Conservation (phyloP, 2,329 filamentous ascomycete species). For the Didymella sp. region DNA sequence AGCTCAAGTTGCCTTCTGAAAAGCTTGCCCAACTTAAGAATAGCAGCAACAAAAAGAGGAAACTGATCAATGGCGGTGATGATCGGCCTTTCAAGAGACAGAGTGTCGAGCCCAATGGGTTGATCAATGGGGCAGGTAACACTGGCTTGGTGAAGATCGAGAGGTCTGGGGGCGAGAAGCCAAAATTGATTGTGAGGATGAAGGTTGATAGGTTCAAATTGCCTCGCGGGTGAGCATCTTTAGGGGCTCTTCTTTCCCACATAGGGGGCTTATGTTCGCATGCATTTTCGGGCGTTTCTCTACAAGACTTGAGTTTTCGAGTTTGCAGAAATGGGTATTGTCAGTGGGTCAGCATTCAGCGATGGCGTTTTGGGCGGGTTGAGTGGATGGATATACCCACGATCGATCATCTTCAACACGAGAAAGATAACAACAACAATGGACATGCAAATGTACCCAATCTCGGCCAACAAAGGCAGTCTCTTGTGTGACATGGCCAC, state of each 20-base stretch:
- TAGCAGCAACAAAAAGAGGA: conserved; percentile 33
- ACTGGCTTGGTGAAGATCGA: conserved; percentile 31
- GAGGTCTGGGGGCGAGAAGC: conserved; percentile 22
- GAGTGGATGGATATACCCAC: conserved; percentile 15
- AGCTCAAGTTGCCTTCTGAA: conserved; percentile 30
- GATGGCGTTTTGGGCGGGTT: conserved; percentile 28
- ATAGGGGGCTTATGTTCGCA: not conserved
- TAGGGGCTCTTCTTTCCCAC: not conserved
- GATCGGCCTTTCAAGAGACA: conserved; percentile 39
- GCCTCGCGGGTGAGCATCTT: not conserved
- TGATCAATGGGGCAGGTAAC: conserved; percentile 23
- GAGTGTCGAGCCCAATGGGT: conserved; percentile 31
- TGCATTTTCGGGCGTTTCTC: conserved; percentile 15
- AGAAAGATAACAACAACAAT: conserved; percentile 5
- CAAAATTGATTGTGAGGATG: conserved; percentile 32
- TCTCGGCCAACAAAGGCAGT: not conserved
- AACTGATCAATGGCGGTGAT: conserved; percentile 24
- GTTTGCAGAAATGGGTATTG: conserved; percentile 9
- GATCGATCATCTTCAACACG: conserved; percentile 1
- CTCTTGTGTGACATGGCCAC: not conserved
- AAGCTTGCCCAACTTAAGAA: conserved; percentile 22
- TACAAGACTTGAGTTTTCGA: conserved; percentile 2
- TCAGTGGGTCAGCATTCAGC: conserved; percentile 28
- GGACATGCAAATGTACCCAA: not conserved
- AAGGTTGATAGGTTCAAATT: conserved; percentile 26